Conservation (phyloP, 345 rosid species). For the Lepidium didymum region DNA sequence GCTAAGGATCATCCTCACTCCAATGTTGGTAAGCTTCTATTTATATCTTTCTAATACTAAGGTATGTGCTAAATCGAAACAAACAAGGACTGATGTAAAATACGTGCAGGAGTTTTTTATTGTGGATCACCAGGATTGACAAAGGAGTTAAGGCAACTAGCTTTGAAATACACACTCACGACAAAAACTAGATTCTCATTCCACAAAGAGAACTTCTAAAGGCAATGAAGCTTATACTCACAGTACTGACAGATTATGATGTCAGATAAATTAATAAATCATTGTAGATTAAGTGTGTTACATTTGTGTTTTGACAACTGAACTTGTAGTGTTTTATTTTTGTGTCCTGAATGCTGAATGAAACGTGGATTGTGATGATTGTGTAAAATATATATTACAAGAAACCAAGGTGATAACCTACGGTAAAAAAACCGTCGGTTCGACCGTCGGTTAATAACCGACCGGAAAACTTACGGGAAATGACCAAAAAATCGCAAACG, state of each 20-base stretch:
- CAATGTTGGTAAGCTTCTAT: slow-evolving; percentile 46
- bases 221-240: background rate
- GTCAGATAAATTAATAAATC: background rate
- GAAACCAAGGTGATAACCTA: too few relatives aligned
- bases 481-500: too few relatives aligned
- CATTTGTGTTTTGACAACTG: background rate
- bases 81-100: background rate
- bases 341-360: background rate
- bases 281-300: background rate
- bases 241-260: background rate
- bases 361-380: background rate
- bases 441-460: too few relatives aligned
- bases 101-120: slow-evolving; percentile 65
- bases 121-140: slow-evolving; percentile 57
- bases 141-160: slow-evolving; percentile 49
- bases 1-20: slow-evolving; percentile 47
- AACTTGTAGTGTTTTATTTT: background rate
- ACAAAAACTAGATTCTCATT: slow-evolving; percentile 64
- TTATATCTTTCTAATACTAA: too few relatives aligned
- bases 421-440: too few relatives aligned
- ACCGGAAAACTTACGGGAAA: too few relatives aligned
- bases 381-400: background rate
- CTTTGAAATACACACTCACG: slow-evolving; percentile 60
- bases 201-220: slow-evolving; percentile 70
- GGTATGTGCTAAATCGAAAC: too few relatives aligned